These are phyloP conservation scores for Auricularia cornea DNA, from an alignment of 768 basidiomycete genomes.

Conservation along the genomic window DNA sequence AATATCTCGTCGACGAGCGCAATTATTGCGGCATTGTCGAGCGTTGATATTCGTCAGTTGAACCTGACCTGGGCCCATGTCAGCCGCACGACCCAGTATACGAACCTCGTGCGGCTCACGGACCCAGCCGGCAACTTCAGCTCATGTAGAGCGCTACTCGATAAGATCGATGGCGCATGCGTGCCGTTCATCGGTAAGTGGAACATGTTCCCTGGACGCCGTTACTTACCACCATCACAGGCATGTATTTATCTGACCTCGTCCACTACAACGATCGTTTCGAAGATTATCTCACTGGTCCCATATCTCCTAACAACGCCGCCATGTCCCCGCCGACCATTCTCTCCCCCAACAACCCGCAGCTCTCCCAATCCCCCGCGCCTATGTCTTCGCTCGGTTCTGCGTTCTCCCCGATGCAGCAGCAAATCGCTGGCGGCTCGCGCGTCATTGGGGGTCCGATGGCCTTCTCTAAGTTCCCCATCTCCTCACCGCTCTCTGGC, in stretches of 20 bases:
- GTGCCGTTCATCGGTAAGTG: conserved; percentile 48
- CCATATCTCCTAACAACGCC: background rate
- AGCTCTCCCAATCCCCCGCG: background rate
- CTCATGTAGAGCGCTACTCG: conserved; percentile 42
- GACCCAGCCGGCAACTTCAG: conserved; percentile 53
- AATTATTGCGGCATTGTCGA: conserved; percentile 54
- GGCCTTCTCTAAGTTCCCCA: background rate
- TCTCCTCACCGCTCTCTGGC: background rate
- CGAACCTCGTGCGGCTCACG: conserved; percentile 44
- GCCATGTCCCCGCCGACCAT: background rate
- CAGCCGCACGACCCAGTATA: conserved; percentile 40
- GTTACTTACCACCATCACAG: background rate
- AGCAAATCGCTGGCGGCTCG: background rate
- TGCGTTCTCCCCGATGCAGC: background rate
- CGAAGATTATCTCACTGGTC: conserved; percentile 25
- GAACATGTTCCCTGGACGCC: background rate
- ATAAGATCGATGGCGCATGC: conserved; percentile 37
- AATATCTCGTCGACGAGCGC: conserved; percentile 65
- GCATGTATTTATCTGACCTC: conserved; percentile 54
- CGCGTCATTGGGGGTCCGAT: background rate
- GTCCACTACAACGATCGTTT: conserved; percentile 46
- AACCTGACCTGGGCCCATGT: conserved; percentile 63
- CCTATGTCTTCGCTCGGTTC: background rate
- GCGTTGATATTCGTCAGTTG: conserved; percentile 46
- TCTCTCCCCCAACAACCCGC: background rate